Percentiles rank a stretch among this genome's conserved stretches.
These are phyloP conservation scores for Amanita inopinata DNA, from an alignment of 768 basidiomycete species.

Conservation along the genomic window DNA sequence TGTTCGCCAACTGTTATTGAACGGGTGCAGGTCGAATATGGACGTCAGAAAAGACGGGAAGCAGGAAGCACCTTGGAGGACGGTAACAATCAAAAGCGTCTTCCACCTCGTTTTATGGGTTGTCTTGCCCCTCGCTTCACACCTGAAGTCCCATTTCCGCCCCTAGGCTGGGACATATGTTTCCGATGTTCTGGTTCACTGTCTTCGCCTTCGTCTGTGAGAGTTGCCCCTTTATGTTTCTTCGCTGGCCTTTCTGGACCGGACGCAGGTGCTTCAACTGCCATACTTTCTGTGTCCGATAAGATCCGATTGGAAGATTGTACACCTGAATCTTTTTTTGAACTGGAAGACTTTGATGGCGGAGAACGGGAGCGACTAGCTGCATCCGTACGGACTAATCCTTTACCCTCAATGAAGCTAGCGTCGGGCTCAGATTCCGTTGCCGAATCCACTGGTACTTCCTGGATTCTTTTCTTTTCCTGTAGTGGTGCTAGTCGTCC, in stretches of 20 bases:
- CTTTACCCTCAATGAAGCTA: constrained; percentile 15
- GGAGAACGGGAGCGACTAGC: constrained; percentile 15
- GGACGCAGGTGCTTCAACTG: constrained; percentile 21
- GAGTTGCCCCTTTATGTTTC: constrained; percentile 30
- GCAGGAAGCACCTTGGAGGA: background rate
- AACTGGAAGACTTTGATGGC: constrained; percentile 9
- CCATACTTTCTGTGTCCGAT: background rate
- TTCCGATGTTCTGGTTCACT: constrained; percentile 46
- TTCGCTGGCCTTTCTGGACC: constrained; percentile 42
- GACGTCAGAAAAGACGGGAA: too few relatives aligned
- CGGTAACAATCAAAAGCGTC: constrained; percentile 44
- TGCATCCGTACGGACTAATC: constrained; percentile 8
- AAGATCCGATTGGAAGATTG: background rate
- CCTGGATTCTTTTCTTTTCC: background rate
- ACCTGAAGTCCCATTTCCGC: constrained; percentile 19
- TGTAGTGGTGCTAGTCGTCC: constrained; percentile 9
- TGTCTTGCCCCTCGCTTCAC: constrained; percentile 50
- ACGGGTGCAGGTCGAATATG: too few relatives aligned
- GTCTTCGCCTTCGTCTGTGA: constrained; percentile 35
- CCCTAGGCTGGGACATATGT: constrained; percentile 16
- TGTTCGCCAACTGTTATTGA: too few relatives aligned
- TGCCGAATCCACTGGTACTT: constrained; percentile 23
- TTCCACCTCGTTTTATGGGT: constrained; percentile 68
- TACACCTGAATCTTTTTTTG: background rate
- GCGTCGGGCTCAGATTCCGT: constrained; percentile 36